These are phyloP conservation scores for Metschnikowia similis DNA, from an alignment of 805 yeast species.

Conservation along the genomic window DNA sequence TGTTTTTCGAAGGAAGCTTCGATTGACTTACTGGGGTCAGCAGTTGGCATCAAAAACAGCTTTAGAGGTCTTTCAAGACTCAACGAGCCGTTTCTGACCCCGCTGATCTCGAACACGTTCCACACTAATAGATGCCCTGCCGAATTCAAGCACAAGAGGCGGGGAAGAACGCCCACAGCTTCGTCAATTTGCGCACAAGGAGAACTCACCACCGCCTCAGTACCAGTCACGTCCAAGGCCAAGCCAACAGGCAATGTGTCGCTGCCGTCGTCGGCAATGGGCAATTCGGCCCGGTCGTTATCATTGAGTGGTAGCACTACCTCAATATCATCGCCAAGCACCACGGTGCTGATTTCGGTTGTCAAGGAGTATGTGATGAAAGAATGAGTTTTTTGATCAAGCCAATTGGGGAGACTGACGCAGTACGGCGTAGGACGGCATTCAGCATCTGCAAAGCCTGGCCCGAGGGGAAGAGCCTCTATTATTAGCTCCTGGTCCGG, in stretches of 20 bases:
- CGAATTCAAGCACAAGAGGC: conserved; percentile 57
- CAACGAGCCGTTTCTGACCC: conserved; percentile 34
- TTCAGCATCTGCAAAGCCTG: conserved; percentile 49
- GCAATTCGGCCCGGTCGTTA: conserved; percentile 66
- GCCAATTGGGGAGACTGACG: conserved; percentile 39
- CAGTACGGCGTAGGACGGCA: conserved; percentile 47
- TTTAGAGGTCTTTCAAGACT: conserved; percentile 8
- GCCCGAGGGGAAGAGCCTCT: conserved; percentile 41
- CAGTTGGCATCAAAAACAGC: neutral
- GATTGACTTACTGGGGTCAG: no score
- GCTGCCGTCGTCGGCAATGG: conserved; percentile 60
- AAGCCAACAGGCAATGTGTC: conserved; percentile 74
- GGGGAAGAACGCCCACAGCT: conserved; percentile 56
- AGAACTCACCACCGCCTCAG: conserved; percentile 35
- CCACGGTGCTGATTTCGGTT: conserved; percentile 51
- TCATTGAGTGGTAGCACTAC: conserved; percentile 56
- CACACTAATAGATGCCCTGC: conserved; percentile 61
- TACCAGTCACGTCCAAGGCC: conserved; percentile 53
- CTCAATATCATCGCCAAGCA: conserved; percentile 10
- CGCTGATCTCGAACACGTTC: conserved; percentile 57
- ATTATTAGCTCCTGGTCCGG: conserved; percentile 9
- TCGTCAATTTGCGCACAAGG: conserved; percentile 59
- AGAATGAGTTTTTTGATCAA: conserved; percentile 21
- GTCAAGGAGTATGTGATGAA: conserved; percentile 61
- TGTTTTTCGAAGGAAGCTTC: neutral